Conservation (phyloP, 2,329 filamentous ascomycete species). For the Aphanocladium album region DNA sequence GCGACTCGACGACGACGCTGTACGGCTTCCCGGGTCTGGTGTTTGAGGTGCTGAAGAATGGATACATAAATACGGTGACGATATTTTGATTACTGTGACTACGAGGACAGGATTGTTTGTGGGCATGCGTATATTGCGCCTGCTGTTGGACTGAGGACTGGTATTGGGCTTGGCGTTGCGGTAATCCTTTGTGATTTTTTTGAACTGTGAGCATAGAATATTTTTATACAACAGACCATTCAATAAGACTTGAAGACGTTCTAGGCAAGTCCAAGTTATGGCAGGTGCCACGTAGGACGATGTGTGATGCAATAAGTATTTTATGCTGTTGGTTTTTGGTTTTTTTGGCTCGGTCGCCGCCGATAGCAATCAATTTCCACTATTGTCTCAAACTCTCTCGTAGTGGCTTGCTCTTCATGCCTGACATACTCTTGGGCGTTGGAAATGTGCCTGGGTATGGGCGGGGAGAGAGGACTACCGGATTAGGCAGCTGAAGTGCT, state of each 20-base stretch:
- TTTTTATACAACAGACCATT: background rate
- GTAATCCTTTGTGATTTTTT: background rate
- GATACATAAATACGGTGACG: conserved; percentile 81
- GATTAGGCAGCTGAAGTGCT: background rate
- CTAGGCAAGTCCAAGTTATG: too few relatives aligned
- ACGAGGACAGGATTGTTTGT: background rate
- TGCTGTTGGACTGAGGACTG: background rate
- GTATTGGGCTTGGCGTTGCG: background rate
- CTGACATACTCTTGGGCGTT: too few relatives aligned
- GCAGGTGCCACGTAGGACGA: too few relatives aligned
- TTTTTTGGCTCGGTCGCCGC: too few relatives aligned
- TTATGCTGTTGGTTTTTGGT: too few relatives aligned
- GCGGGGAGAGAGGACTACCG: too few relatives aligned
- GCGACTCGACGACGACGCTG: conserved; percentile 67
- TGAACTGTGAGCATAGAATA: background rate
- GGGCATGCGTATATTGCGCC: background rate
- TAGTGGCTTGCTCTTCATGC: too few relatives aligned
- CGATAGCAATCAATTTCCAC: too few relatives aligned
- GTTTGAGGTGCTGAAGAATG: conserved; percentile 94
- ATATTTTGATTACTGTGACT: conserved; percentile 56
- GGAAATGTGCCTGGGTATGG: too few relatives aligned
- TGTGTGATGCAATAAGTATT: too few relatives aligned
- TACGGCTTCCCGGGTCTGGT: conserved; percentile 92
- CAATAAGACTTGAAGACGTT: background rate
- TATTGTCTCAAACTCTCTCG: too few relatives aligned